Base-by-base conservation (phyloP, 352 stramenopile species). In the Stephanocyclus meneghinianus region DNA sequence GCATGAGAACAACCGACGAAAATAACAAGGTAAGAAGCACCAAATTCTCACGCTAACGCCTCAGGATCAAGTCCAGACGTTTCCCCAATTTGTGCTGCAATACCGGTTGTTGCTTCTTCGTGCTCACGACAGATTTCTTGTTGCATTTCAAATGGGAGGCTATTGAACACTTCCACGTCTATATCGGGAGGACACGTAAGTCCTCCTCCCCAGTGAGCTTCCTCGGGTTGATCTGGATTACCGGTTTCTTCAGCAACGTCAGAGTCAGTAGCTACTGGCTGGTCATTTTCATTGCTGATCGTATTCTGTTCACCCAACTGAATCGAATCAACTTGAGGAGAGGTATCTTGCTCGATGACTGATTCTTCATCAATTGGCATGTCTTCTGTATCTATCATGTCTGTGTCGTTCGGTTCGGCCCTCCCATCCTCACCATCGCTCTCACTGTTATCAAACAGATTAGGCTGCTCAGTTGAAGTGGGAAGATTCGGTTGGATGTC, bases 121-220 rank as follows among this genome's bases (percentile, higher is more conserved):
- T 98, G 91, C 2, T 93, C 92, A 48, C 98, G 78, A 70, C 60
- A 68, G n/a, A 98, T 96, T 80, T 99, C 97, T 61, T 94, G 91
- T 85, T 99, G 97, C 96, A 99, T 98, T 68, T 99, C 96, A 2
- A 92, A 57, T 45, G 97, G 97, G 55, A 99, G 87, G 15, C 91
- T 97, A 30, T 93, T 91, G 82, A 99, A 99, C 1, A 99, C 97
- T 81, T 99, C 97, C 18, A 90, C 90, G 89, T 99, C 97, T 80
- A 99, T 96, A 30, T 96, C 96, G 71, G 97, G 94, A 3, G 96
- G 96, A 67, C 96, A 98, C 5, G 84, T 78, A 16, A 95, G 63
- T 21, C 57, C 67, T 68, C 62, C 45, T 63, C 21, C 55, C 40
- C 44, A 10, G 0, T 16, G 26, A 2, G 11, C 32, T 47, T 60